Base-by-base conservation (phyloP, 306 rosid species). In the Rosa persica region DNA sequence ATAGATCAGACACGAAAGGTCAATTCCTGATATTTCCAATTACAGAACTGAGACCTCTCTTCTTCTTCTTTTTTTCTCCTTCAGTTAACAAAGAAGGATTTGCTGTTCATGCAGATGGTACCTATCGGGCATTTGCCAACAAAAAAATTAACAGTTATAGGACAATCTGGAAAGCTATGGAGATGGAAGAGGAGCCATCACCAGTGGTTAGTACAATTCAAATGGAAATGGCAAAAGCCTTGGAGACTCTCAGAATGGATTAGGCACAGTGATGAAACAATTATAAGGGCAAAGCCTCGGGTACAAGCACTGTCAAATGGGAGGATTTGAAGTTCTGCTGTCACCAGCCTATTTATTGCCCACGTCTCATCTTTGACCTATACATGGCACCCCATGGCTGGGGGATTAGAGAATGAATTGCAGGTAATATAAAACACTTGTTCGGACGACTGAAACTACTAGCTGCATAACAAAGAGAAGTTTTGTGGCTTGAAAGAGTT, bases 221-320 rank as follows among this genome's bases (percentile, higher is more conserved):
- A 93, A 76, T 96, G 99, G 99, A 96, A 91, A 80, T 96, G 99
- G 99, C 99, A 96, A 83, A 96, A 96, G 81, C 99, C 99, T 3
- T 96, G 99, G 99, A 96, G 87, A 87, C 97, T 96, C 73, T 93
- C 99, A 66, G 98, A 96, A 83, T 82, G 76, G 91, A 96, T 96
- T 80, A 91, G 98, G 61, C 93, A 90, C 82, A 96, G 96, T 64
- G 99, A 96, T 46, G 99, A 96, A 85, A 96, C 96, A 17, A 77
- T 93, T 64, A 86, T 91, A 81, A 90, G 97, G 86, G 9, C 97
- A 65, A 91, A 79, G 87, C 96, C 97, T 70, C 97, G 98, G 39
- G 68, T 87, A 61, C 99, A 86, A 57, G 84, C 98, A 70, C 85
- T 89, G 80, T 85, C 88, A n/a, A 80, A 69, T 77, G 76, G 67